These are phyloP conservation scores for Lentinula guzmanii DNA, from an alignment of 768 basidiomycete genomes.

Conservation along the genomic window DNA sequence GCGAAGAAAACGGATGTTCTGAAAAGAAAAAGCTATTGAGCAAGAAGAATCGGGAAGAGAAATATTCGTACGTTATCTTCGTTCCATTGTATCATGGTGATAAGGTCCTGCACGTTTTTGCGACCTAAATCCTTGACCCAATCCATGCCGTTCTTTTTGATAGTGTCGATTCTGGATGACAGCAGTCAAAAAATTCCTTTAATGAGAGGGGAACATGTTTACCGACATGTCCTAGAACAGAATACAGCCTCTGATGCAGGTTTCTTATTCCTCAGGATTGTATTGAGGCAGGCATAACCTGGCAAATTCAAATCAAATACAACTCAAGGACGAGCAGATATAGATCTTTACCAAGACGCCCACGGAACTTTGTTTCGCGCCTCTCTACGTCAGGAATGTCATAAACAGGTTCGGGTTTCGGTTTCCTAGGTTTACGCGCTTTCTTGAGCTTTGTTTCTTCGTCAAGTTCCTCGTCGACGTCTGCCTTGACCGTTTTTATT, in stretches of 20 bases:
- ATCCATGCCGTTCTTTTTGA: conserved; percentile 75
- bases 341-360: conserved; percentile 42
- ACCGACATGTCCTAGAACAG: conserved; percentile 68
- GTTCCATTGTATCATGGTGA: conserved; percentile 84
- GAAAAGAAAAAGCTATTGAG: background rate
- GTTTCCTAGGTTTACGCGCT: conserved; percentile 6
- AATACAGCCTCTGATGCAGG: conserved; percentile 64
- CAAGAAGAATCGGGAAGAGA: background rate
- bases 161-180: conserved; percentile 55
- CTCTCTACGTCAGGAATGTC: conserved; percentile 66
- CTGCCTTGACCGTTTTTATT: background rate
- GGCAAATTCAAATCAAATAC: background rate
- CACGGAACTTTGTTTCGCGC: conserved; percentile 65
- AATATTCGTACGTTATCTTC: conserved; percentile 58
- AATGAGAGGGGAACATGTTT: conserved; percentile 5
- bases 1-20: conserved; percentile 82
- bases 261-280: conserved; percentile 66
- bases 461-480: background rate
- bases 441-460: background rate
- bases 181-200: background rate
- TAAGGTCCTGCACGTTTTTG: conserved; percentile 67
- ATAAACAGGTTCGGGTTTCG: conserved; percentile 48
- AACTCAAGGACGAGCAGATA: background rate
- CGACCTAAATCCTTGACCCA: conserved; percentile 78
- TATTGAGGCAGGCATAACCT: conserved; percentile 85